Percentiles rank a stretch among this genome's conserved stretches.
phyloP scores from a whole-genome alignment of 306 rosid genomes.

The Hippophae rhamnoides region DNA sequence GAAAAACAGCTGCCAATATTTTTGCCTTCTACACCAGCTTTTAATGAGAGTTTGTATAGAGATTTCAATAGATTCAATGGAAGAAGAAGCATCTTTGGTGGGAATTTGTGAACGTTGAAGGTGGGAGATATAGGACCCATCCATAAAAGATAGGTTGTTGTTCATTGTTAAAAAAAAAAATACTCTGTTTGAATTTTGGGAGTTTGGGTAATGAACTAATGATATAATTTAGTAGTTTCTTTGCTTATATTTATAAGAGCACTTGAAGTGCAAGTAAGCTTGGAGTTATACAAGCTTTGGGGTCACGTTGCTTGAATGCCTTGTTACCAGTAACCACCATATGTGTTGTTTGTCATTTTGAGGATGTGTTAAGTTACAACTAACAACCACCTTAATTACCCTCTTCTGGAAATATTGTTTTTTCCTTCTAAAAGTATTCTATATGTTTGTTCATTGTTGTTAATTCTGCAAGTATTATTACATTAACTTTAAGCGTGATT shows the following conservation, averaged over 20 bases:
- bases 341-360: constrained; percentile 8
- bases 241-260: background rate
- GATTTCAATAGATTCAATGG: constrained; percentile 29
- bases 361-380: constrained; percentile 17
- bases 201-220: constrained; percentile 4
- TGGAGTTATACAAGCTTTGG: constrained; percentile 31
- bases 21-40: constrained; percentile 45
- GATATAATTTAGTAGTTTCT: constrained; percentile 4
- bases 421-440: background rate
- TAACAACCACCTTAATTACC: background rate
- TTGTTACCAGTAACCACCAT: background rate
- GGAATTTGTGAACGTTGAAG: constrained; percentile 13
- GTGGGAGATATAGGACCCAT: constrained; percentile 19
- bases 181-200: background rate
- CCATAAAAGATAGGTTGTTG: constrained; percentile 10
- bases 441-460: too few species aligned
- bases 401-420: background rate
- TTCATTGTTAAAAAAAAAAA: constrained; percentile 16
- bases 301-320: constrained; percentile 29
- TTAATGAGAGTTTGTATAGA: constrained; percentile 36
- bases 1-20: constrained; percentile 24
- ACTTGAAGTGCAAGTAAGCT: constrained; percentile 37
- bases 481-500: too few species aligned
- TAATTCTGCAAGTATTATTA: too few species aligned
- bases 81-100: constrained; percentile 18